phyloP scores from a whole-genome alignment of 306 rosid species.

The Cicer bijugum region DNA sequence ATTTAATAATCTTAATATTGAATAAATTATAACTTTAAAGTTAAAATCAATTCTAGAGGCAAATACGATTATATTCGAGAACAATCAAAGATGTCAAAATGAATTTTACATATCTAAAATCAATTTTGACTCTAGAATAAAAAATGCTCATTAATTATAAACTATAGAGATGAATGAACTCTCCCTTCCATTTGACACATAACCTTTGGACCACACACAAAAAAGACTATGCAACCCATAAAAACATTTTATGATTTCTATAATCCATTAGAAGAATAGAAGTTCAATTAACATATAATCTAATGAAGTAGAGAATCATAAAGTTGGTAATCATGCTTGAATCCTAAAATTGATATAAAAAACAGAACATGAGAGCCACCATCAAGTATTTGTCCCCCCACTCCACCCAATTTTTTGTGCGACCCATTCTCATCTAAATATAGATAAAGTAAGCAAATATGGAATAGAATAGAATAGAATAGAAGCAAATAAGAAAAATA shows the following conservation, averaged over 20 bases:
- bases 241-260: constrained; percentile 35
- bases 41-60: too few species aligned
- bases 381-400: constrained; percentile 10
- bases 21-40: too few species aligned
- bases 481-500: constrained; percentile 21
- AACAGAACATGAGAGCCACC: constrained; percentile 56
- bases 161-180: too few species aligned
- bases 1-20: too few species aligned
- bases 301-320: constrained; percentile 28
- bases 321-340: constrained; percentile 33
- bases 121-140: too few species aligned
- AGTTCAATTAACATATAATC: constrained; percentile 34
- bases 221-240: background rate
- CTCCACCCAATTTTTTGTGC: constrained; percentile 10
- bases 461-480: constrained; percentile 8
- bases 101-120: too few species aligned
- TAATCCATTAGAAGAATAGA: constrained; percentile 10
- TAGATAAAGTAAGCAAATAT: constrained; percentile 34
- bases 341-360: constrained; percentile 13
- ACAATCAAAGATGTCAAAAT: too few species aligned
- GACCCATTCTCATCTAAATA: constrained; percentile 40
- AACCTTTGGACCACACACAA: constrained; percentile 20
- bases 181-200: background rate
- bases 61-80: too few species aligned
- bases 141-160: too few species aligned